phyloP scores from a whole-genome alignment of 495 filamentous ascomycete genomes.

The Chaetomium fimeti region DNA sequence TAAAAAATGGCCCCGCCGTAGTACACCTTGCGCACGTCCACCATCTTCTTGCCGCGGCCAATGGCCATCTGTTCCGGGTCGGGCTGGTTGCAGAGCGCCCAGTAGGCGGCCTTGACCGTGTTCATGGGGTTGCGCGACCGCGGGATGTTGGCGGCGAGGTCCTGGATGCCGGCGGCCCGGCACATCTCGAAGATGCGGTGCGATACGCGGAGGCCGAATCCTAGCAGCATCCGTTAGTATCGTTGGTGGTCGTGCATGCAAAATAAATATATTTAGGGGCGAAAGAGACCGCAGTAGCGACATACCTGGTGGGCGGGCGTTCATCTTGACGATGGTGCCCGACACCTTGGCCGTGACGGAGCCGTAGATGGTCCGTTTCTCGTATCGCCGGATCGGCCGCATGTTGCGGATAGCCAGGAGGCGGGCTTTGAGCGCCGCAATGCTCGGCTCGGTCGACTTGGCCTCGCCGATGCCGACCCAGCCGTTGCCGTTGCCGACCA shows the following conservation, averaged over 20 bases:
- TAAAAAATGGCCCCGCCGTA: slow-evolving; percentile 73
- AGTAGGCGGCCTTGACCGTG: slow-evolving; percentile 81
- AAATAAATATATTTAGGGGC: not conserved
- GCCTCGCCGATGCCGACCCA: slow-evolving; percentile 85
- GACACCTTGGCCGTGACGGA: slow-evolving; percentile 81
- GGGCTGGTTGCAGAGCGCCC: slow-evolving; percentile 77
- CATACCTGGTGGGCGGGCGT: slow-evolving; percentile 83
- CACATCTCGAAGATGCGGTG: slow-evolving; percentile 91
- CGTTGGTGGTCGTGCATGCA: not conserved
- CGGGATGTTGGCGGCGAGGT: slow-evolving; percentile 76
- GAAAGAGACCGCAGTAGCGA: slow-evolving; percentile 13
- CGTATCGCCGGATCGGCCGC: slow-evolving; percentile 83
- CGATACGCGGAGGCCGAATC: slow-evolving; percentile 85
- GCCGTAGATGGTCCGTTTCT: slow-evolving; percentile 86
- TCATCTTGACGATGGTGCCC: slow-evolving; percentile 75
- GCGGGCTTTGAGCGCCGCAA: slow-evolving; percentile 64
- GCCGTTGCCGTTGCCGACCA: slow-evolving; percentile 83
- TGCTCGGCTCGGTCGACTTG: slow-evolving; percentile 70
- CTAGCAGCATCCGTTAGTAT: slow-evolving; percentile 25
- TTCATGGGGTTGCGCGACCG: slow-evolving; percentile 93
- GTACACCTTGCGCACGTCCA: slow-evolving; percentile 95
- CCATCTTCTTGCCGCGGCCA: slow-evolving; percentile 86
- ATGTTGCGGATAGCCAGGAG: slow-evolving; percentile 80
- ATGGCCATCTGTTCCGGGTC: slow-evolving; percentile 85
- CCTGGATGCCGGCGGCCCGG: slow-evolving; percentile 74